Percentiles rank a stretch among this genome's conserved stretches.
These are phyloP conservation scores for Elsinoe australis DNA, from an alignment of 2,329 filamentous ascomycete genomes.

Conservation along the genomic window DNA sequence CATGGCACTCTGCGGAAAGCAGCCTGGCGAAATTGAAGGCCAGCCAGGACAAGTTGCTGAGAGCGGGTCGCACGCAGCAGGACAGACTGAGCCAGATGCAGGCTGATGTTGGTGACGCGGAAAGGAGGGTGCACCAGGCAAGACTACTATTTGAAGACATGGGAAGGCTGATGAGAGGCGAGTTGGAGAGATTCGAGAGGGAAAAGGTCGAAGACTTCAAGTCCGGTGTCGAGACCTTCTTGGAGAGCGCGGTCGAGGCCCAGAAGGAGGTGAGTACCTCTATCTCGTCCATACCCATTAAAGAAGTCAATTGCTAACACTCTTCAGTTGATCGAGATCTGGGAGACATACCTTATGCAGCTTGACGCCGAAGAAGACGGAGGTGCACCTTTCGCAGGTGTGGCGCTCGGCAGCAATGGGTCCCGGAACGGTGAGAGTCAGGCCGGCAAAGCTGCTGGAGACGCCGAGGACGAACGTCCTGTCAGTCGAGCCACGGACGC, in stretches of 20 bases:
- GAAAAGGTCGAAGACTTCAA: slow-evolving; percentile 99
- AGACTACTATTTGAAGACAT: slow-evolving; percentile 92
- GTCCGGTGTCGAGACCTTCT: slow-evolving; percentile 91
- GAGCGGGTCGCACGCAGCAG: slow-evolving; percentile 92
- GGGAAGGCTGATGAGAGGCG: slow-evolving; percentile 82
- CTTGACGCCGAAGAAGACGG: slow-evolving; percentile 87
- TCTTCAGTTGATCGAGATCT: slow-evolving; percentile 67
- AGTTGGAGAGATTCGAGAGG: slow-evolving; percentile 87
- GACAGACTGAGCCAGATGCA: slow-evolving; percentile 87
- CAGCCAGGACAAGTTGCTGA: slow-evolving; percentile 86
- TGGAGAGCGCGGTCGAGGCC: slow-evolving; percentile 93
- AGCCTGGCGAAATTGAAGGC: slow-evolving; percentile 84
- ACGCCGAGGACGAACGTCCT: slow-evolving; percentile 9
- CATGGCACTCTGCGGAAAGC: slow-evolving; percentile 84
- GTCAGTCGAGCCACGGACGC: slow-evolving; percentile 7
- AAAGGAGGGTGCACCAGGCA: slow-evolving; percentile 85
- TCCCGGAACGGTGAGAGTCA: slow-evolving; percentile 3
- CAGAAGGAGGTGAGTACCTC: slow-evolving; percentile 87
- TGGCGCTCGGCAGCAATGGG: background rate
- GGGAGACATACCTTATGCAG: slow-evolving; percentile 97
- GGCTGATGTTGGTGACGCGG: slow-evolving; percentile 89
- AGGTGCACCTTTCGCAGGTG: slow-evolving; percentile 18
- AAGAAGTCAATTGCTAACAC: slow-evolving; percentile 25
- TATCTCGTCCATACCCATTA: slow-evolving; percentile 34
- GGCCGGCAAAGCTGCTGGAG: background rate